Evolutionary conservation across 257 asterid species (phyloP).

Genomic region (Forsythia suspensa): DNA sequence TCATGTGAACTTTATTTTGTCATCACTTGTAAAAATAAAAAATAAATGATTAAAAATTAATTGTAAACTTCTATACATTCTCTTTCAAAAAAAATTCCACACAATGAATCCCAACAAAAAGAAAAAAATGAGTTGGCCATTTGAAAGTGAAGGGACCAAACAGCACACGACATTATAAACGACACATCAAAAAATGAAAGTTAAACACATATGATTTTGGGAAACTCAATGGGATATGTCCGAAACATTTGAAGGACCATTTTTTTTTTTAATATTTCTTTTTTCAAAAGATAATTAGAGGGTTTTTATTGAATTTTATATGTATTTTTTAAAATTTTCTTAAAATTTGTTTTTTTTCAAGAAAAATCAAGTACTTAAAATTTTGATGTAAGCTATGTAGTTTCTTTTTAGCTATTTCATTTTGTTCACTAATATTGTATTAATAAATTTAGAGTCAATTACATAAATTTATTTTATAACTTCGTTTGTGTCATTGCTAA

Average conservation of each 20-base stretch:
- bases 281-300: neutral
- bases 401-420: too few species aligned
- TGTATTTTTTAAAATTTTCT: neutral
- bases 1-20: conserved; percentile 46
- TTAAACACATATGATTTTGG: neutral
- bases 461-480: too few species aligned
- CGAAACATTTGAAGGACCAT: neutral
- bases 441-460: too few species aligned
- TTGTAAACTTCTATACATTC: conserved; percentile 18
- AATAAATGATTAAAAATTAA: neutral
- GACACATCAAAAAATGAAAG: conserved; percentile 36
- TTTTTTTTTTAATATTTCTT: conserved; percentile 8
- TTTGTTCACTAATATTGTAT: too few species aligned
- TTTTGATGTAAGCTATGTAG: too few species aligned
- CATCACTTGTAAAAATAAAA: conserved; percentile 11
- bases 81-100: neutral
- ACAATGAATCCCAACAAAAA: conserved; percentile 14
- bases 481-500: too few species aligned
- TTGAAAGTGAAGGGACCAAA: conserved; percentile 36
- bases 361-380: too few species aligned
- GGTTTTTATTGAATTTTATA: neutral
- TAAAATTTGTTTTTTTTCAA: too few species aligned
- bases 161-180: conserved; percentile 36
- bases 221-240: conserved; percentile 19
- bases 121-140: conserved; percentile 2